Evolutionary conservation across 2,329 filamentous ascomycete genomes (phyloP).

Genomic region (Daldinia sp.): DNA sequence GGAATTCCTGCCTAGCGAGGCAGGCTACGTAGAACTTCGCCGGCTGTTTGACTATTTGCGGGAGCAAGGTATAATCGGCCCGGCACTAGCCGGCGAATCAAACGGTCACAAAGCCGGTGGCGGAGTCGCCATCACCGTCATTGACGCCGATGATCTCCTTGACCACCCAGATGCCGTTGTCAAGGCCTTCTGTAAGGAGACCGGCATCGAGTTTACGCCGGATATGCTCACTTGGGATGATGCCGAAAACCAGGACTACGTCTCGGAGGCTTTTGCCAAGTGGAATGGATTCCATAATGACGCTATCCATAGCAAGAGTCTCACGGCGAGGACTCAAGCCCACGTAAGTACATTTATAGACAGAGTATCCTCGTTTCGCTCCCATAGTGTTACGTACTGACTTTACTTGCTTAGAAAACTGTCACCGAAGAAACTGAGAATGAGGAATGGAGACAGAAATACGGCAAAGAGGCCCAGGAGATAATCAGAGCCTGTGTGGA

Average conservation of each 20-base stretch:
- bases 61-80: conserved; percentile 73
- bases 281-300: conserved; percentile 98
- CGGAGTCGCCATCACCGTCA: conserved; percentile 76
- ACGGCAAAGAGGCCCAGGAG: conserved; percentile 73
- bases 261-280: conserved; percentile 85
- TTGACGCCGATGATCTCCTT: conserved; percentile 94
- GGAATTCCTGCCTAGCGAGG: conserved; percentile 86
- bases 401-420: conserved; percentile 57
- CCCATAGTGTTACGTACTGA: conserved; percentile 35
- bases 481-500: conserved; percentile 76
- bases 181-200: conserved; percentile 80
- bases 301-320: conserved; percentile 80
- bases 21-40: conserved; percentile 89
- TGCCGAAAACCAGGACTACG: conserved; percentile 73
- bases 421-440: conserved; percentile 73
- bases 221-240: conserved; percentile 88
- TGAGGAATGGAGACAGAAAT: conserved; percentile 77
- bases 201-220: conserved; percentile 77
- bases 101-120: conserved; percentile 40
- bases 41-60: conserved; percentile 86
- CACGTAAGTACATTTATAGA: conserved; percentile 59
- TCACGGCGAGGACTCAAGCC: conserved; percentile 74
- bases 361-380: conserved; percentile 4
- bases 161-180: conserved; percentile 82
- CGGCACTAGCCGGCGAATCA: conserved; percentile 61